Base-by-base conservation (phyloP, 371 early-diverging fungal genomes). In the Mortierella sp. region DNA sequence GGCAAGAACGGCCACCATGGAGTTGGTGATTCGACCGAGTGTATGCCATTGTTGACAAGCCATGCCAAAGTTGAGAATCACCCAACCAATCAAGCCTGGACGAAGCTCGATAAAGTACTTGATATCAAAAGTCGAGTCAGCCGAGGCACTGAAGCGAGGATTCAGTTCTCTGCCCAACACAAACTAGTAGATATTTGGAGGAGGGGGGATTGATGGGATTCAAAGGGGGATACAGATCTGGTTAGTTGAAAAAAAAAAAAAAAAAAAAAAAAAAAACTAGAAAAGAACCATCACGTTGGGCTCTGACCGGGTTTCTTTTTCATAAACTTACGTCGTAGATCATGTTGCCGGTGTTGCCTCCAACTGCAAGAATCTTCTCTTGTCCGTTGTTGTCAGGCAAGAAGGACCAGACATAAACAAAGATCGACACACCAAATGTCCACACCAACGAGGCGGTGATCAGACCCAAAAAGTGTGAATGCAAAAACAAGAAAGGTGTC, bases 61-160 rank as follows among this genome's bases (percentile, higher is more conserved):
- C 84, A 92, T 88, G 71, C 91, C 88, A 55, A 91, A 70, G 84
- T 97, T 89, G 58, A 96, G 68, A 43, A 92, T 63, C 57, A 90
- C 61, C 96, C 95, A 94, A 64, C 93, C 93, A 60, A 97, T 85
- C 57, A 96, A 82, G 1, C 96, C 96, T 26, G 97, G 95, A 37
- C 98, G 87, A 64, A 97, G 88, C 86, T 97, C 97, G 47, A 90
- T 89, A 70, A 97, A 93, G 82, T 92, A 94, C 86, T 98, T 98
- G 85, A 97, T 84, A 76, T 98, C 97, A 59, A 97, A 91, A 2
- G 79, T 79, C 37, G 79, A 68, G 44, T 66, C 66, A 0, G 69
- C 63, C 7, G 73, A 73, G 6, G 84, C 68, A 30, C 89, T 89
- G 62, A 92, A 84, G 53, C 96, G 91, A 66, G 97, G 98, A 86